Evolutionary conservation across 768 basidiomycete genomes (phyloP).

Genomic region (Leccinum disarticulatum): DNA sequence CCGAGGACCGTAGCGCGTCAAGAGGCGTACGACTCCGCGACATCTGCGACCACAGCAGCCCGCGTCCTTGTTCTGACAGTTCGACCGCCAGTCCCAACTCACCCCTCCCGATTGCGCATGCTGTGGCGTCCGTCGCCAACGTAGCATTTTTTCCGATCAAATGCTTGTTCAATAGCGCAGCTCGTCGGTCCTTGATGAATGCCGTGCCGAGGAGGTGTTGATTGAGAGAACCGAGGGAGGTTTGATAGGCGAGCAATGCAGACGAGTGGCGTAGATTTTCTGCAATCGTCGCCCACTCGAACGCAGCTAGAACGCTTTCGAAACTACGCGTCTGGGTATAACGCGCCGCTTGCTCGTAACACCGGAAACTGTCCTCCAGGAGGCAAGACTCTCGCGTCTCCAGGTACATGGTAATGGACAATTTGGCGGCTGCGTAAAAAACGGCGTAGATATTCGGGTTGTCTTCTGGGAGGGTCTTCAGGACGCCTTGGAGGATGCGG

Average conservation of each 20-base stretch:
- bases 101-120: conserved; percentile 26
- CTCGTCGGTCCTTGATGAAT: conserved; percentile 19
- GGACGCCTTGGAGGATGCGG: neutral
- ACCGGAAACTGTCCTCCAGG: conserved; percentile 16
- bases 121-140: conserved; percentile 25
- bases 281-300: conserved; percentile 19
- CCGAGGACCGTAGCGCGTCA: conserved; percentile 19
- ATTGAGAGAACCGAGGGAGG: conserved; percentile 17
- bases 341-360: conserved; percentile 15
- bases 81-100: conserved; percentile 30
- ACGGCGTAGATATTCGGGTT: neutral
- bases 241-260: conserved; percentile 23
- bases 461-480: conserved; percentile 10
- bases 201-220: conserved; percentile 18
- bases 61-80: conserved; percentile 35
- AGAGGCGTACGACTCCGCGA: conserved; percentile 27
- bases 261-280: conserved; percentile 15
- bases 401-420: conserved; percentile 1
- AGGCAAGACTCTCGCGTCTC: neutral
- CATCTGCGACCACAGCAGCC: conserved; percentile 32
- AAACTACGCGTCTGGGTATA: conserved; percentile 2
- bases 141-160: conserved; percentile 5
- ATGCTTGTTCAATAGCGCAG: conserved; percentile 4
- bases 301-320: conserved; percentile 7
- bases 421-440: neutral